Percentiles rank a stretch among this genome's conserved stretches.
Evolutionary conservation across 164 flowering plant species (phyloP).

Genomic region (Houttuynia cordata): DNA sequence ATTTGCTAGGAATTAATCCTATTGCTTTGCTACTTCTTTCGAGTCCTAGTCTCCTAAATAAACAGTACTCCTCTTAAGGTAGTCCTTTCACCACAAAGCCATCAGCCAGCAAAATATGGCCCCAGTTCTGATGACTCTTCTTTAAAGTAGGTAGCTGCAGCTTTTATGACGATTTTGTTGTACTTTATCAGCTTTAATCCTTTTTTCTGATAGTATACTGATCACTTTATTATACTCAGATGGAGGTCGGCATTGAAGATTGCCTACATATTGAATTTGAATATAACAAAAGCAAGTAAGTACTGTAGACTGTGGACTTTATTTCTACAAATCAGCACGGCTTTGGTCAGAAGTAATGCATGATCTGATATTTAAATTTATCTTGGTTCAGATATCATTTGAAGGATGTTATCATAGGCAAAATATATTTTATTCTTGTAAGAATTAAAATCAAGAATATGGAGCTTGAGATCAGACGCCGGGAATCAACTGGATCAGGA

Average conservation of each 20-base stretch:
- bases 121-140: no score
- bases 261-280: constrained; percentile 95
- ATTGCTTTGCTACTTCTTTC: no score
- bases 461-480: constrained; percentile 94
- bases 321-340: no score
- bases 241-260: constrained; percentile 98
- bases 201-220: background rate
- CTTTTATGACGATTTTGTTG: background rate
- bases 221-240: constrained; percentile 36
- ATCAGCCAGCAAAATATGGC: no score
- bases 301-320: background rate
- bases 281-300: constrained; percentile 95
- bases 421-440: constrained; percentile 90
- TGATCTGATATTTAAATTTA: background rate
- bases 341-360: background rate
- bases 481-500: constrained; percentile 95
- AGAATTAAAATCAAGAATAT: constrained; percentile 90
- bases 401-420: constrained; percentile 89
- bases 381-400: constrained; percentile 65
- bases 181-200: background rate
- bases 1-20: no score
- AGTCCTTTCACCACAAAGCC: no score
- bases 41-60: no score
- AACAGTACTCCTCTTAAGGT: no score
- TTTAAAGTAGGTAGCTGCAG: background rate